Evolutionary conservation across 768 basidiomycete species (phyloP), one percentile per base, ranked within the genome.

Genomic region (Tricholoma sp.): DNA sequence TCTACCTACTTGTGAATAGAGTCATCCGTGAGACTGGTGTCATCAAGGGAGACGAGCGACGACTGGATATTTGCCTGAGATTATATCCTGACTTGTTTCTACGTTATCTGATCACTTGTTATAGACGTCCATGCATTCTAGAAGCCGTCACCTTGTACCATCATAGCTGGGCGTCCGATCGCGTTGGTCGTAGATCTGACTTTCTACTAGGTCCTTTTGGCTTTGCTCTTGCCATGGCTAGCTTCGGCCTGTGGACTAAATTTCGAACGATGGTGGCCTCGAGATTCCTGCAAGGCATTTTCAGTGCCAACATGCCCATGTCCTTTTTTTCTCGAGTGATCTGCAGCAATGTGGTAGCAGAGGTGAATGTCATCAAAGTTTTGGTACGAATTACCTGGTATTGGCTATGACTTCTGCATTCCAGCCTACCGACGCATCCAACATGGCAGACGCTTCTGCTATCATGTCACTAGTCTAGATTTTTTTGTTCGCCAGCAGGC

Each of bases 31-130:
- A 74, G 17, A 74, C 73, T 15, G 75, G 75, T 5, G 69, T 80
- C 12, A 77, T 75, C 11, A 61, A 63, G 10, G 76, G 76, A 2
- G 73, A 79, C 45, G 76, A 77, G 55, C 67, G 60, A 4, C 68
- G 53, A 76, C 73, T 6, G 78, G 78, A 0, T 80, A 79, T 61
- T 80, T 76, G 57, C 76, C 76, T 58, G 78, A 77, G 1, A 58
- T 80, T n/a, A 24, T 24, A 24, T 24, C 24, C 24, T 24, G 24
- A n/a, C 12, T 11, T 20, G 13, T 7, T n/a, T 50, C n/a, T 31
- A 13, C 13, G 11, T 20, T 6, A 4, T 17, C 39, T 29, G 15
- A n/a, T 2, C 5, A 36, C 39, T 13, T 12, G 18, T 10, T 28
- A 32, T 49, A 76, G 73, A 68, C 71, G 59, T 74, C 73, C 13